These are phyloP conservation scores for Cystobasidium ongulense DNA, from an alignment of 768 basidiomycete genomes.

Conservation along the genomic window DNA sequence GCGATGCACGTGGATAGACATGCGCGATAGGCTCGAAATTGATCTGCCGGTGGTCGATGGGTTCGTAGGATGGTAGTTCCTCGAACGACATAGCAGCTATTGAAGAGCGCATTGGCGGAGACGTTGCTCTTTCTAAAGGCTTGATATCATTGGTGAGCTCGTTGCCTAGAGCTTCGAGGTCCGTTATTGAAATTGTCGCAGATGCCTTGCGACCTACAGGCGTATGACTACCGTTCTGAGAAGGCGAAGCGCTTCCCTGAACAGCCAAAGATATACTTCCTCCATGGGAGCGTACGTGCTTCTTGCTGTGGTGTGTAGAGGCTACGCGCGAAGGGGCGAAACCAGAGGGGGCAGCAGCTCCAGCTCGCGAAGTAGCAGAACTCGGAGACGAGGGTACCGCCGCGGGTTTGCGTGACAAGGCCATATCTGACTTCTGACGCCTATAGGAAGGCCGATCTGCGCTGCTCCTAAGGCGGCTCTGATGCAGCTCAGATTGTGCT, in stretches of 20 bases:
- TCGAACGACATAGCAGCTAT: conserved; percentile 46
- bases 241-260: background rate
- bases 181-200: conserved; percentile 37
- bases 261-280: conserved; percentile 7
- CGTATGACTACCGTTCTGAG: conserved; percentile 4
- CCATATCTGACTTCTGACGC: background rate
- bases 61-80: conserved; percentile 55
- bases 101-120: background rate
- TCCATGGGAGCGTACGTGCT: background rate
- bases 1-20: background rate
- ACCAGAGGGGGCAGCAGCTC: background rate
- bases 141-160: background rate
- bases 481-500: background rate
- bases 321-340: background rate
- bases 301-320: background rate
- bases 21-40: conserved; percentile 47
- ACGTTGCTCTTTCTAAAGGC: background rate
- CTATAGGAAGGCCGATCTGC: background rate
- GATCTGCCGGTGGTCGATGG: conserved; percentile 66
- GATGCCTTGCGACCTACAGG: conserved; percentile 35
- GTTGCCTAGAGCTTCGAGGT: conserved; percentile 11
- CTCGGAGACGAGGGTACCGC: background rate
- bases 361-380: conserved; percentile 4
- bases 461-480: background rate
- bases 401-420: background rate